A percentile compares a stretch with the other conserved stretches of the same genome.
Conservation (phyloP, 139 green algal species). For the Monoraphidium neglectum region DNA sequence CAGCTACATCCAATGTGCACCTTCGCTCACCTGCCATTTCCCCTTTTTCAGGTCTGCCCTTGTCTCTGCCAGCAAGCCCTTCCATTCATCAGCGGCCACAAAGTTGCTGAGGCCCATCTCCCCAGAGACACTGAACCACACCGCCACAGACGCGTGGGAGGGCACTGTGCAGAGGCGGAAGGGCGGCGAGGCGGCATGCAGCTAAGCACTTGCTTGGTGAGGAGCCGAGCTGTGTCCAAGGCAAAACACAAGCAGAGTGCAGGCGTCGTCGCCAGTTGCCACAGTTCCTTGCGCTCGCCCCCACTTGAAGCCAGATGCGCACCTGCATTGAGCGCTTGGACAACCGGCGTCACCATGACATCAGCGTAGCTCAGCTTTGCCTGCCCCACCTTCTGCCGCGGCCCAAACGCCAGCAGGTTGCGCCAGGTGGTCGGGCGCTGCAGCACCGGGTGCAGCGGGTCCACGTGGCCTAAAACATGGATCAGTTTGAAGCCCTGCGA, state of each 20-base stretch:
- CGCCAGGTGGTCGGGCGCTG: conserved; percentile 16
- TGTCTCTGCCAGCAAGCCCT: neutral
- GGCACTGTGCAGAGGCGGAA: too few species aligned
- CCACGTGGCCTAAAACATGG: conserved; percentile 18
- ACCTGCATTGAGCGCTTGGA: conserved; percentile 16
- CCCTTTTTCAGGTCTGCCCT: neutral
- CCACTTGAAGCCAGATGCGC: too few species aligned
- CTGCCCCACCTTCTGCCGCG: conserved; percentile 1
- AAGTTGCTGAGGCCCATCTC: conserved; percentile 30
- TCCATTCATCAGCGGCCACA: conserved; percentile 12
- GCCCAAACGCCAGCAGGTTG: conserved; percentile 19
- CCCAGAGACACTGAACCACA: conserved; percentile 21
- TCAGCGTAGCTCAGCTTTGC: conserved; percentile 20
- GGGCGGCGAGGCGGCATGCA: too few species aligned
- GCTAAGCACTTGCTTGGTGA: too few species aligned
- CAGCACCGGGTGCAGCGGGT: conserved; percentile 25
- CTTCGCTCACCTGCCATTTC: conserved; percentile 13
- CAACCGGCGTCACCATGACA: conserved; percentile 20
- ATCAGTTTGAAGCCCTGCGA: conserved; percentile 1
- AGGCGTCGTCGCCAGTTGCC: too few species aligned
- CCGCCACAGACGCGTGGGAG: neutral
- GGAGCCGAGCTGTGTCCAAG: too few species aligned
- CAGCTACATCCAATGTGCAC: too few species aligned
- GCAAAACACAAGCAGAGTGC: too few species aligned
- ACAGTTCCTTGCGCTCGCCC: too few species aligned